A percentile compares a stretch with the other conserved stretches of the same genome.
phyloP scores from a whole-genome alignment of 176 grass and related monocot genomes.

The Lolium rigidum region DNA sequence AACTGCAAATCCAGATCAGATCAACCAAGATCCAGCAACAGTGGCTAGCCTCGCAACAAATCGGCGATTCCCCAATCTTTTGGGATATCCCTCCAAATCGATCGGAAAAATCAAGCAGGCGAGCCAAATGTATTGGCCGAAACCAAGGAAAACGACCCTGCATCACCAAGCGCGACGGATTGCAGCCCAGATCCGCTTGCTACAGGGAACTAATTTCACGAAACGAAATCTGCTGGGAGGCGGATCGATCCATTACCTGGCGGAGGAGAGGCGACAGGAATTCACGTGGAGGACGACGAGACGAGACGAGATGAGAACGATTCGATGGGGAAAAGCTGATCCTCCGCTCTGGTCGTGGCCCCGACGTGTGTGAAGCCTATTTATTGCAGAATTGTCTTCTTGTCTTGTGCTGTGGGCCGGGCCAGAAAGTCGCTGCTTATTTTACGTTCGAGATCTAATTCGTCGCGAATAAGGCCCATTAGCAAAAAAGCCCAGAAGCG shows the following conservation, averaged over 20 bases:
- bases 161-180: neutral
- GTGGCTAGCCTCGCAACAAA: neutral
- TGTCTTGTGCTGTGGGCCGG: neutral
- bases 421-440: neutral
- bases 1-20: slow-evolving; percentile 5
- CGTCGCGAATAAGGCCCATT: neutral
- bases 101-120: neutral
- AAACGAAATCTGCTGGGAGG: neutral
- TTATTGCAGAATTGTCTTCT: slow-evolving; percentile 17
- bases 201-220: neutral
- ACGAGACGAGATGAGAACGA: neutral
- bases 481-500: neutral
- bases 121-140: neutral
- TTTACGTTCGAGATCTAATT: neutral
- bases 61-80: neutral
- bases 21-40: slow-evolving; percentile 20
- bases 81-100: neutral
- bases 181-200: slow-evolving; percentile 16
- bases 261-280: slow-evolving; percentile 3
- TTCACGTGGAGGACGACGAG: slow-evolving; percentile 2
- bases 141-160: neutral
- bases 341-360: slow-evolving; percentile 15
- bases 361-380: neutral
- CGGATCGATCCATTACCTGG: slow-evolving; percentile 33
- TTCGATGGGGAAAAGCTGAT: slow-evolving; percentile 22